Conservation (phyloP, 1,284 basidiomycete genomes). For the Trametes polyzona region DNA sequence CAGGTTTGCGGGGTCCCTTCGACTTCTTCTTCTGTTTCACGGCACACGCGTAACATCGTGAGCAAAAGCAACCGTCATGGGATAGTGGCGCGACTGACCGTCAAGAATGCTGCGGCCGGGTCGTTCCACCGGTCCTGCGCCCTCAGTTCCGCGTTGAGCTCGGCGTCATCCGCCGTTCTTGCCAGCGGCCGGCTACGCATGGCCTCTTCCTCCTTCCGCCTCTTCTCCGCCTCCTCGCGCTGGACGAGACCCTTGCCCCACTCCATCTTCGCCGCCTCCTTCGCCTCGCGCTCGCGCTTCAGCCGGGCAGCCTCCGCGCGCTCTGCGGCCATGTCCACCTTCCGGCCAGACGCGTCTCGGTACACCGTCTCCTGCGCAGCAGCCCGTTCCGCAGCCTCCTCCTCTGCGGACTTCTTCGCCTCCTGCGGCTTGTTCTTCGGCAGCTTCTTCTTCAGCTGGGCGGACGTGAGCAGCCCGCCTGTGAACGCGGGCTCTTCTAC, state of each 20-base stretch:
- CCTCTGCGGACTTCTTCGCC: constrained; percentile 44
- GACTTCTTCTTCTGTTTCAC: constrained; percentile 63
- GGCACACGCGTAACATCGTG: neutral
- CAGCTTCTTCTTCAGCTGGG: constrained; percentile 61
- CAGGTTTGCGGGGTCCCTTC: constrained; percentile 80
- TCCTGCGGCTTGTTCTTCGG: constrained; percentile 31
- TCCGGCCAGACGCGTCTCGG: constrained; percentile 87
- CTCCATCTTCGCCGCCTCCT: constrained; percentile 89
- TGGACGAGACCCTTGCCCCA: constrained; percentile 97
- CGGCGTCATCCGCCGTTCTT: constrained; percentile 80
- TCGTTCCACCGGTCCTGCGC: constrained; percentile 90
- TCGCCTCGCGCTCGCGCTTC: constrained; percentile 81
- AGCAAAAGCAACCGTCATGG: neutral
- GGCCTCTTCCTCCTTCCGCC: constrained; percentile 66
- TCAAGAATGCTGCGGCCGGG: constrained; percentile 91
- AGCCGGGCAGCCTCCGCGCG: constrained; percentile 79
- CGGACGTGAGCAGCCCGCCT: constrained; percentile 81
- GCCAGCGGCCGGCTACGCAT: constrained; percentile 73
- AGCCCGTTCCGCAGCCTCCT: constrained; percentile 57
- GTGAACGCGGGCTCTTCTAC: constrained; percentile 53
- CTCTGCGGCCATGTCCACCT: constrained; percentile 87
- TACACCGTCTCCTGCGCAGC: constrained; percentile 90
- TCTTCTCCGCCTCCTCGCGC: constrained; percentile 74
- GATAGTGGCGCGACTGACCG: constrained; percentile 54
- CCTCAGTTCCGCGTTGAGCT: constrained; percentile 84